Base-by-base conservation (phyloP, 202 grass and related monocot species). In the Carex arenaria region DNA sequence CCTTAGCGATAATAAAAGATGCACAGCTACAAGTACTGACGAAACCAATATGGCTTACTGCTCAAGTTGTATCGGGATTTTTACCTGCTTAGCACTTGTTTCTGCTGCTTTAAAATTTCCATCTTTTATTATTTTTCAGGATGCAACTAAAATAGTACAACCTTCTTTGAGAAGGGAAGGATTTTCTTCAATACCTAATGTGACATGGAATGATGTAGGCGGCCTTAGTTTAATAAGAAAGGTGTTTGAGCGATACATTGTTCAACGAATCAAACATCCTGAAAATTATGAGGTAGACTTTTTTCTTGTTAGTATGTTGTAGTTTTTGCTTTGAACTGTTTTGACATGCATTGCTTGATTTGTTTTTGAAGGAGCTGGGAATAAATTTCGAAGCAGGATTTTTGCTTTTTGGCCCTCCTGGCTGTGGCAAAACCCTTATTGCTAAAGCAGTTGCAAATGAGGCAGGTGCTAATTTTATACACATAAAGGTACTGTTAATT, bases 131-230 rank as follows among this genome's bases (percentile, higher is more conserved):
- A 34, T 34, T 82, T 52, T 90, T 60, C 45, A 97, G 90, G 90
- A 97, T 86, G 91, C 92, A 72, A 67, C 83, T 64, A 98, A 93
- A 93, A 85, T 91, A 83, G 90, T 98, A 86, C 92, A 95, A 81
- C 95, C 95, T 43, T 98, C 92, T 59, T 86, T 94, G 85, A 98
- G 90, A 91, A 93, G 95, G 85, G 92, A 98, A 90, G 95, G 95
- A 79, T 98, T 98, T 90, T 98, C 95, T 51, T 90, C 90, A 64
- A 89, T 95, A 79, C 95, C 95, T 78, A 92, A 95, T 53, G 85
- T 98, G 64, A 95, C 90, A 78, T 98, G 95, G 95, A 80, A 87
- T 40, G 93, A 95, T 85, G 92, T 98, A 85, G 95, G 95, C 31
- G 95, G 95, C 38, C 90, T 95, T 66, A 88, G 86, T 78, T 93